Conservation (phyloP, 73 alveolate species). For the Paramecium sexaurelia region DNA sequence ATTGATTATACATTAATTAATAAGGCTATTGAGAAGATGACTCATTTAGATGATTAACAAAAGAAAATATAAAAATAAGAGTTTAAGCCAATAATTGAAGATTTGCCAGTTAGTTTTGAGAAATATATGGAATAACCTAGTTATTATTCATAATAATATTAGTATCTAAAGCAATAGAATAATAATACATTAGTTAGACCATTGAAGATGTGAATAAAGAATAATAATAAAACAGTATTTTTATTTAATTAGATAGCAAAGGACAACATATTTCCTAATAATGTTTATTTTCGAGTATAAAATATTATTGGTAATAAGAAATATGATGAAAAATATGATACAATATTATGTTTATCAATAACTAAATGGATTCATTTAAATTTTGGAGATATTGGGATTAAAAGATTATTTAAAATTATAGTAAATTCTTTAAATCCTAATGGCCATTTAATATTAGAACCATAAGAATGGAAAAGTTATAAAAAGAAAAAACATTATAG, state of each 20-base stretch:
- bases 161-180: not conserved
- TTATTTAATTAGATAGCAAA: not conserved
- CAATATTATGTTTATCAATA: slow-evolving; percentile 79
- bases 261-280: slow-evolving; percentile 63
- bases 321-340: slow-evolving; percentile 77
- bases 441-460: slow-evolving; percentile 84
- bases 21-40: slow-evolving; percentile 74
- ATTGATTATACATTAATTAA: slow-evolving; percentile 79
- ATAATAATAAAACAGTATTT: not conserved
- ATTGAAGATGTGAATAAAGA: not conserved
- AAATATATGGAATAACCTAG: not conserved
- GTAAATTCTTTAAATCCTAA: slow-evolving; percentile 59
- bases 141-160: not conserved
- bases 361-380: slow-evolving; percentile 89
- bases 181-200: not conserved
- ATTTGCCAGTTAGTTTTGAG: not conserved
- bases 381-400: slow-evolving; percentile 87
- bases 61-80: not conserved
- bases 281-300: slow-evolving; percentile 79
- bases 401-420: slow-evolving; percentile 67
- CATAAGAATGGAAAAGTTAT: slow-evolving; percentile 80
- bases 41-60: slow-evolving; percentile 39
- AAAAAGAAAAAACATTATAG: slow-evolving; percentile 73
- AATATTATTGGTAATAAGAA: slow-evolving; percentile 74
- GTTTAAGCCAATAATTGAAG: not conserved